A percentile compares a stretch with the other conserved stretches of the same genome.
These are phyloP conservation scores for Toxicodendron radicans DNA, from an alignment of 345 rosid species.

Conservation along the genomic window DNA sequence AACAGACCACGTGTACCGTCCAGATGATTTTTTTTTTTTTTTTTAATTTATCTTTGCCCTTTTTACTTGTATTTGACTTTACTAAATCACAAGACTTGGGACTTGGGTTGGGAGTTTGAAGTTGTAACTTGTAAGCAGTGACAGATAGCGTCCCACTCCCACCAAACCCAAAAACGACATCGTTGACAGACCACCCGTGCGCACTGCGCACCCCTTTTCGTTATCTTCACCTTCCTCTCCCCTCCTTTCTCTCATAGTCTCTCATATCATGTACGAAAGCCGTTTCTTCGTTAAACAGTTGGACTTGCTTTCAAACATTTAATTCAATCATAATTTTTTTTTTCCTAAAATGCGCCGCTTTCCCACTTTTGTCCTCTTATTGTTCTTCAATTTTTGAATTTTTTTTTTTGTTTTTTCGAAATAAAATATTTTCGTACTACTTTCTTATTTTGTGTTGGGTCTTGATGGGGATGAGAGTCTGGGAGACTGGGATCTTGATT, in stretches of 20 bases:
- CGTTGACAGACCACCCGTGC: background rate
- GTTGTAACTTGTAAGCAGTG: background rate
- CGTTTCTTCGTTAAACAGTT: background rate
- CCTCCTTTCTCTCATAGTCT: background rate
- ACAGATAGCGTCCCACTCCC: background rate
- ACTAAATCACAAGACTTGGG: too few relatives aligned
- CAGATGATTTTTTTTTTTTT: background rate
- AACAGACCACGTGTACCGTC: background rate
- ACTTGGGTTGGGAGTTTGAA: background rate
- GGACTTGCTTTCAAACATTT: background rate
- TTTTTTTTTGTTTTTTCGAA: conserved; percentile 1
- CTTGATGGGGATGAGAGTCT: conserved; percentile 35
- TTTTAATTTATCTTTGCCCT: too few relatives aligned
- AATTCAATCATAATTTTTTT: background rate
- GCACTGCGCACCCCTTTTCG: background rate
- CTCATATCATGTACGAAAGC: background rate
- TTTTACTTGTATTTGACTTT: too few relatives aligned
- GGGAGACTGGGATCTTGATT: conserved; percentile 39
- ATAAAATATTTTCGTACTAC: background rate
- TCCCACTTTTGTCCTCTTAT: conserved; percentile 5
- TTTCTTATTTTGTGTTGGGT: background rate
- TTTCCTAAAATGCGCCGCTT: conserved; percentile 20
- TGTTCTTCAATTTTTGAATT: background rate
- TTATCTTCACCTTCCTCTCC: background rate
- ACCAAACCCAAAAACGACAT: background rate